Evolutionary conservation across 306 rosid genomes (phyloP).

Genomic region (Casuarina equisetifolia): DNA sequence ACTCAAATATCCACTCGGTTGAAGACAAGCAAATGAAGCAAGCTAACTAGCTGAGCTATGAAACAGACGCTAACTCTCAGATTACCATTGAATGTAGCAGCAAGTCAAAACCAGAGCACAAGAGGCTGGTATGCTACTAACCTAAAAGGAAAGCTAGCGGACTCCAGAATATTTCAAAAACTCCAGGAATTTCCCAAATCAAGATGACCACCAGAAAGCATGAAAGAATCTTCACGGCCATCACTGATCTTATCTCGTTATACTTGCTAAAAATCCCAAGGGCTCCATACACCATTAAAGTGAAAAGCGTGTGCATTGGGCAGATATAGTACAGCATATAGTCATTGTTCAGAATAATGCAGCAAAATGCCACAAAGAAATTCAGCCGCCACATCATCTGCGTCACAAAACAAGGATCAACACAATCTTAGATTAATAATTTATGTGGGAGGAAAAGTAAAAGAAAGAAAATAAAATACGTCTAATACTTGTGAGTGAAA

Average conservation of each 20-base stretch:
- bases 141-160: conserved; percentile 80
- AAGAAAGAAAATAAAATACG: background rate
- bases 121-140: conserved; percentile 41
- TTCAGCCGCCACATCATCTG: conserved; percentile 99
- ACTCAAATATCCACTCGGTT: background rate
- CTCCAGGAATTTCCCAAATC: conserved; percentile 96
- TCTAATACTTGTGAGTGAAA: background rate
- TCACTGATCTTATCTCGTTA: conserved; percentile 79
- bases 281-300: conserved; percentile 98
- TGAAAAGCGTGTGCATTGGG: conserved; percentile 97
- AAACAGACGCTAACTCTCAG: conserved; percentile 17
- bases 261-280: conserved; percentile 85
- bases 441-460: background rate
- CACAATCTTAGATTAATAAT: background rate
- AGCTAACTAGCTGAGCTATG: conserved; percentile 22
- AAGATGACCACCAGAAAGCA: conserved; percentile 92
- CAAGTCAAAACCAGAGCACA: conserved; percentile 12
- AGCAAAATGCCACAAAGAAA: conserved; percentile 86
- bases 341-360: conserved; percentile 89
- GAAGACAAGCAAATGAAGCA: conserved; percentile 17
- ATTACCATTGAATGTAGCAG: conserved; percentile 12
- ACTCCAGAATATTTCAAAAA: conserved; percentile 73
- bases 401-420: conserved; percentile 30
- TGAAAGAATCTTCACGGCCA: conserved; percentile 71
- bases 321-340: conserved; percentile 95